These are phyloP conservation scores for Calonectria pseudoturangicola DNA, from an alignment of 2,329 filamentous ascomycete genomes.

Conservation along the genomic window DNA sequence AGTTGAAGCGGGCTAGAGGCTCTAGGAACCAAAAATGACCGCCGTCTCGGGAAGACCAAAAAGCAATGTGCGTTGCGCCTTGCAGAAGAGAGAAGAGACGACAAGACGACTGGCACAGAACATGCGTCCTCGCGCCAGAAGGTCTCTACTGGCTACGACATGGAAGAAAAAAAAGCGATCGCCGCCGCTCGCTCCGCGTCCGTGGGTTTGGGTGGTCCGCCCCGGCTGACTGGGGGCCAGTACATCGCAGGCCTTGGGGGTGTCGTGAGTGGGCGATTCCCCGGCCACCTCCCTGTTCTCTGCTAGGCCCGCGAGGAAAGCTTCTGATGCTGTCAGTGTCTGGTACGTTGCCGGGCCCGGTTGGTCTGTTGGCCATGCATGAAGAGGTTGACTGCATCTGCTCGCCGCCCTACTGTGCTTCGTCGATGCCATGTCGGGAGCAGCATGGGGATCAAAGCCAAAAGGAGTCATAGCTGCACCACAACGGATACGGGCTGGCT, in stretches of 20 bases:
- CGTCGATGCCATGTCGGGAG: slow-evolving; percentile 29
- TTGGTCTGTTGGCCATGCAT: slow-evolving; percentile 37
- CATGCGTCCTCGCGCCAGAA: slow-evolving; percentile 37
- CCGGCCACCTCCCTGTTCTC: slow-evolving; percentile 33
- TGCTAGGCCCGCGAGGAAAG: slow-evolving; percentile 31
- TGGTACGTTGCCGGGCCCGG: slow-evolving; percentile 34
- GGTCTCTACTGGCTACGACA: slow-evolving; percentile 37
- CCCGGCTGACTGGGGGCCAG: slow-evolving; percentile 48
- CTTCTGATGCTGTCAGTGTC: slow-evolving; percentile 33
- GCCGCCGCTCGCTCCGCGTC: slow-evolving; percentile 53
- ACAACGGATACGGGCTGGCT: slow-evolving; percentile 30
- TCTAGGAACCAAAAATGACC: slow-evolving; percentile 48
- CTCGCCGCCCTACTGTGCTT: slow-evolving; percentile 18
- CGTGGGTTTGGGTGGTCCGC: slow-evolving; percentile 56
- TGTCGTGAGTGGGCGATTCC: slow-evolving; percentile 33
- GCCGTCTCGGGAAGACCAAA: slow-evolving; percentile 48
- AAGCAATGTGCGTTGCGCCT: slow-evolving; percentile 49
- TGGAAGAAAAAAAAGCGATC: slow-evolving; percentile 52
- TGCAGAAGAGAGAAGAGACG: slow-evolving; percentile 54
- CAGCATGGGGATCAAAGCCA: slow-evolving; percentile 32
- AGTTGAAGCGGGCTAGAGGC: slow-evolving; percentile 49
- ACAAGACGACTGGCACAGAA: slow-evolving; percentile 43
- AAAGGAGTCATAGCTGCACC: slow-evolving; percentile 33
- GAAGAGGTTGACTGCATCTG: slow-evolving; percentile 29
- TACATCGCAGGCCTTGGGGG: slow-evolving; percentile 41